Base-by-base conservation (phyloP, 2,329 filamentous ascomycete genomes). In the Hymenoscyphus repandus region DNA sequence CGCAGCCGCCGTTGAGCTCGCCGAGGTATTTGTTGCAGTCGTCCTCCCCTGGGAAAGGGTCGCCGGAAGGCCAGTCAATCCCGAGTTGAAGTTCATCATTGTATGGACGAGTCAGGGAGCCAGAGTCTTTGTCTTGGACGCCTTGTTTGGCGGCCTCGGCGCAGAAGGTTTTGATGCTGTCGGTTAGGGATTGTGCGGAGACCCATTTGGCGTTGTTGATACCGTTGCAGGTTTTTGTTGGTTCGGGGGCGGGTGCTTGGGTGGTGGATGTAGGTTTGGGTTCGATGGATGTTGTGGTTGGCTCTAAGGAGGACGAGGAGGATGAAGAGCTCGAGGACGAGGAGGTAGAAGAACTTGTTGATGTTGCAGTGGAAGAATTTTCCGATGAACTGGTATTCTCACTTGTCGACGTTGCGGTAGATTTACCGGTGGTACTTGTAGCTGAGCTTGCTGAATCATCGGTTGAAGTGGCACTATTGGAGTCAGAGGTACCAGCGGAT, bases 161-260 rank as follows among this genome's bases (percentile, higher is more conserved):
- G 22, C 22, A 27, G 22, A 27, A 27, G n/a, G 12, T 30, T 7
- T n/a, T 22, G 2, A 41, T 33, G 9, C 18, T 32, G 9, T 22
- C 27, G 12, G 38, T 20, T 17, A 33, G 9, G 6, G n/a, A 15
- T 5, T 39, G 22, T 9, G 17, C 30, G 18, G 27, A 15, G 7
- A 48, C 30, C 46, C 46, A 48, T 3, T 48, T 39, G n/a, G 31
- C 18, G n/a, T 42, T 42, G 4, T 41, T 41, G 38, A 42, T 47
- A 20, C 37, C 45, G 13, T 40, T 47, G 17, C 45, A 47, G 5
- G 20, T 46, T 9, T 31, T 32, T 3, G 18, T 30, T 20, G 33
- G 17, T 15, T 32, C 36, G 12, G 44, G 33, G 5, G 27, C 27
- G 22, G 40, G 40, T 5, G 40, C 5, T 12, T 2, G 18, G 4